phyloP scores from a whole-genome alignment of 345 rosid genomes.

The Gossypium bickii region DNA sequence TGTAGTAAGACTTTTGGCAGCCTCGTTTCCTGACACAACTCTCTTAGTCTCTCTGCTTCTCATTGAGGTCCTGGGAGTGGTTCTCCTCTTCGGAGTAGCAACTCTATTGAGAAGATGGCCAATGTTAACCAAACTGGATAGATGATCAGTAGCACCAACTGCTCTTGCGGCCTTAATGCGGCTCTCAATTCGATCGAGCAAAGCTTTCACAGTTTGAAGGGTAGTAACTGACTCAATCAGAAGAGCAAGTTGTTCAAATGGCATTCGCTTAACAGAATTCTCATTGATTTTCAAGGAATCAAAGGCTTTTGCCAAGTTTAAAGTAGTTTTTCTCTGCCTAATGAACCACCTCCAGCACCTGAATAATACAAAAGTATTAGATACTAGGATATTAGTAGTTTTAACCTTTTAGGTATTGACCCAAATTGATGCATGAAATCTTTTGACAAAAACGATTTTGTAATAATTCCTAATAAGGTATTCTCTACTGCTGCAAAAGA shows the following conservation, averaged over 20 bases:
- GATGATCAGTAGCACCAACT: constrained; percentile 27
- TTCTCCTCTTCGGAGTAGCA: constrained; percentile 61
- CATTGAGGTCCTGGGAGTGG: constrained; percentile 32
- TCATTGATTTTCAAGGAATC: constrained; percentile 58
- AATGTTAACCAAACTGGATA: constrained; percentile 53
- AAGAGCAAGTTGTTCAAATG: constrained; percentile 80
- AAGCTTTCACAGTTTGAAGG: constrained; percentile 50
- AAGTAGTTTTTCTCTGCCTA: constrained; percentile 57
- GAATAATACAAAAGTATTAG: constrained; percentile 16
- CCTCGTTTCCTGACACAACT: constrained; percentile 34
- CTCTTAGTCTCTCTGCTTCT: constrained; percentile 57
- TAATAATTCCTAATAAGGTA: background rate
- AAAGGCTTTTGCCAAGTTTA: constrained; percentile 62
- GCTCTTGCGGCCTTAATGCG: constrained; percentile 57
- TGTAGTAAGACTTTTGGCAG: constrained; percentile 35
- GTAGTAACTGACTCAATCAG: constrained; percentile 60
- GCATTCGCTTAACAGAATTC: constrained; percentile 45
- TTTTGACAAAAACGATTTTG: background rate
- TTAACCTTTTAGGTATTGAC: background rate
- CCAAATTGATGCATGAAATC: background rate
- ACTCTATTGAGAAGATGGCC: constrained; percentile 90
- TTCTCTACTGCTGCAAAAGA: background rate
- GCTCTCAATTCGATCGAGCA: constrained; percentile 76
- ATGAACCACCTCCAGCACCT: constrained; percentile 90
- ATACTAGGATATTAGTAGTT: background rate